Base-by-base conservation (phyloP, 2,329 filamentous ascomycete species). In the Grosmannia clavigera region DNA sequence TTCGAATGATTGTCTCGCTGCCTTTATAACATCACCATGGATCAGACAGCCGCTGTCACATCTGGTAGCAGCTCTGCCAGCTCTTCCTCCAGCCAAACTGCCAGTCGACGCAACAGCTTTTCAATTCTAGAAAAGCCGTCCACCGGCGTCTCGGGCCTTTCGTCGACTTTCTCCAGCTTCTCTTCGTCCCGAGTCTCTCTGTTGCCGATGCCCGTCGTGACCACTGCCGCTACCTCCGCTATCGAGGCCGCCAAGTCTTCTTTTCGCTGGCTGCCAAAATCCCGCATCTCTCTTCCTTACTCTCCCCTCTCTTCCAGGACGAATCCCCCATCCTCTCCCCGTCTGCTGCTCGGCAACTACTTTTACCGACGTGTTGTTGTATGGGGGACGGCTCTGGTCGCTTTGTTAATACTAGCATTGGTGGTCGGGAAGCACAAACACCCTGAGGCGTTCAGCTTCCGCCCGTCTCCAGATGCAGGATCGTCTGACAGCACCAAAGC, bases 351-450 rank as follows among this genome's bases (percentile, higher is more conserved):
- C n/a, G 72, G 78, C 16, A 75, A 80, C 65, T 80, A 75, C 64
- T 70, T 81, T 43, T 81, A 81, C 65, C 74, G 78, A 50, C 73
- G 80, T 59, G 72, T 82, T 25, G 68, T 81, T 52, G 69, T 80
- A 67, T 82, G 80, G 79, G 72, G 71, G 6, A 62, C 76, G n/a
- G 68, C 73, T 16, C 66, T 75, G 57, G 38, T 65, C 6, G 58
- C 54, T 19, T 40, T 58, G 11, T 10, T 68, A 4, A 54, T 67
- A 14, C 29, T 67, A 19, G 58, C 71, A 9, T 64, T 66, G 7
- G 56, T 68, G n/a, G 63, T 66, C 10, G 59, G 67, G 14, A 61
- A 61, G 25, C 59, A 61, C 35, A 60, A 63, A 6, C 48, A 68
- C 54, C 59, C 66, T 1, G 62, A 67, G 2, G 57, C 66, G 14